These are phyloP conservation scores for Prunus salicina DNA, from an alignment of 306 rosid genomes.

Conservation along the genomic window DNA sequence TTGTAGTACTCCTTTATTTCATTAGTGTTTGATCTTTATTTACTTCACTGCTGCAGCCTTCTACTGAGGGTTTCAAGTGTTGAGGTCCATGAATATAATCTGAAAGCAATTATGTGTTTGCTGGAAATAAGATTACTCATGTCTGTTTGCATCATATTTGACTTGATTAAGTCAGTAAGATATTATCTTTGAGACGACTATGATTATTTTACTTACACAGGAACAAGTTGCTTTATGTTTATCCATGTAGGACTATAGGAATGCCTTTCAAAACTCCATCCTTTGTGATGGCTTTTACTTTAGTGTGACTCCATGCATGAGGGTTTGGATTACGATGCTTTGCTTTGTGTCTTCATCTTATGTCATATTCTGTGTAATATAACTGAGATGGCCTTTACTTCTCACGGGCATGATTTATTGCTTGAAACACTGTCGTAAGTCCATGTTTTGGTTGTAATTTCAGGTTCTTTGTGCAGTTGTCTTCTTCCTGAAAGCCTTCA, in stretches of 20 bases:
- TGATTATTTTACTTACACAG: neutral
- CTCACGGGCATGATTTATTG: conserved; percentile 1
- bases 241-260: neutral
- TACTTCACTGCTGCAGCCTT: neutral
- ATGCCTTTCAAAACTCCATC: neutral
- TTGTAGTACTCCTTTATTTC: conserved; percentile 7
- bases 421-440: conserved; percentile 13
- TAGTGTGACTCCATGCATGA: neutral
- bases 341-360: neutral
- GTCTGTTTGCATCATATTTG: neutral
- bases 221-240: neutral
- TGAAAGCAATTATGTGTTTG: neutral
- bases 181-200: neutral
- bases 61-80: neutral
- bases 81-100: neutral
- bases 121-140: conserved; percentile 5
- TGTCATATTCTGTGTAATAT: neutral
- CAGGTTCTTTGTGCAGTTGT: conserved; percentile 93
- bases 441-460: conserved; percentile 31
- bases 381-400: neutral
- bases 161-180: neutral
- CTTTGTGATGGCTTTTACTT: neutral
- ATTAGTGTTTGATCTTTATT: neutral
- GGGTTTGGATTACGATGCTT: neutral
- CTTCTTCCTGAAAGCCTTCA: conserved; percentile 94